Percentiles rank a stretch among this genome's conserved stretches.
These are phyloP conservation scores for Beta lomatogona DNA, from an alignment of 179 eudicot genomes.

Conservation along the genomic window DNA sequence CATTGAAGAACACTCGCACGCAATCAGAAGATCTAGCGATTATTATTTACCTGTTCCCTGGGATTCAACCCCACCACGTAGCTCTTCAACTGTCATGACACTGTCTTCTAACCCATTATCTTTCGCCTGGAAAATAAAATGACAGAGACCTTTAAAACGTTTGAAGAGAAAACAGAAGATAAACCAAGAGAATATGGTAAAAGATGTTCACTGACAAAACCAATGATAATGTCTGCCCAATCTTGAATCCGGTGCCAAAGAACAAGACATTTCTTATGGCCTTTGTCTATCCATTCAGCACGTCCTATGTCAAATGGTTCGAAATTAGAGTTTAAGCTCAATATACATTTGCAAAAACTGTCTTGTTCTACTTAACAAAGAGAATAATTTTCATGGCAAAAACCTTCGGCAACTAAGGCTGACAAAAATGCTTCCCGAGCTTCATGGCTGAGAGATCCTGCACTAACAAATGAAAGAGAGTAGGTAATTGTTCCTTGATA, in stretches of 20 bases:
- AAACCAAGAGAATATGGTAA: not conserved
- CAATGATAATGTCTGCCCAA: slow-evolving; percentile 81
- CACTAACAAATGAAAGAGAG: slow-evolving; percentile 32
- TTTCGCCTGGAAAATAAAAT: slow-evolving; percentile 49
- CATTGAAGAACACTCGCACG: not conserved
- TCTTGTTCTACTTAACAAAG: not conserved
- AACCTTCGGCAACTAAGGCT: slow-evolving; percentile 86
- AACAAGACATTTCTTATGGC: slow-evolving; percentile 82
- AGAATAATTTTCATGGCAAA: not conserved
- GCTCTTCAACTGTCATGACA: slow-evolving; percentile 91
- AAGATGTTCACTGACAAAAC: slow-evolving; percentile 55
- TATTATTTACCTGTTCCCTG: slow-evolving; percentile 73
- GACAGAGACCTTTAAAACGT: not conserved
- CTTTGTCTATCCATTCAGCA: slow-evolving; percentile 94
- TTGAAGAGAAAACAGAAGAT: not conserved
- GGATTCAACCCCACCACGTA: slow-evolving; percentile 85
- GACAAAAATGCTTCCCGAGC: slow-evolving; percentile 89
- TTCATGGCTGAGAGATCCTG: slow-evolving; percentile 98
- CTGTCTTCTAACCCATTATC: slow-evolving; percentile 94
- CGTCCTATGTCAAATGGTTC: slow-evolving; percentile 54
- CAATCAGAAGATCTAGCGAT: not conserved
- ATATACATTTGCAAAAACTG: not conserved
- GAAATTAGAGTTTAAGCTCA: not conserved
- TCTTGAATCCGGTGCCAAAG: slow-evolving; percentile 98
- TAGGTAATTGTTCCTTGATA: slow-evolving; percentile 9